A percentile compares a stretch with the other conserved stretches of the same genome.
These are phyloP conservation scores for Magnaporthiopsis rhizophila DNA, from an alignment of 2,329 filamentous ascomycete genomes.

Conservation along the genomic window DNA sequence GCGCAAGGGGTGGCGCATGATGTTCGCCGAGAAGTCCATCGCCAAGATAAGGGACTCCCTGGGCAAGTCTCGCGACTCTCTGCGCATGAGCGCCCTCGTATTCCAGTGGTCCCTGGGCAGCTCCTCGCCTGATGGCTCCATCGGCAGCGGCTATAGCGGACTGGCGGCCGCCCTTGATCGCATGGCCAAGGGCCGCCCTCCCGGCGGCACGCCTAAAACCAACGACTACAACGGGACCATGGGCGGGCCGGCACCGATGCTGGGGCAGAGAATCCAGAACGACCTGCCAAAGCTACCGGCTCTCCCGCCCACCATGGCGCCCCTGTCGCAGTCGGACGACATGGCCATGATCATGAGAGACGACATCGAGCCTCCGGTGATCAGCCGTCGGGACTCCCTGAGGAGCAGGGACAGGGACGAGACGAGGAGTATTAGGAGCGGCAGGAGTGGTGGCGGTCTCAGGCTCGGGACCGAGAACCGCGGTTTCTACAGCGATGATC, in stretches of 20 bases:
- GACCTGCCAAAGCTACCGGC: constrained; percentile 10
- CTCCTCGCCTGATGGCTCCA: constrained; percentile 48
- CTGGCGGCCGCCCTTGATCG: constrained; percentile 56
- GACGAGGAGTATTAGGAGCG: background rate
- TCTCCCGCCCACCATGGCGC: constrained; percentile 14
- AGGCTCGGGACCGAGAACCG: background rate
- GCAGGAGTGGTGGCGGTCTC: background rate
- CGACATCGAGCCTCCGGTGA: constrained; percentile 10
- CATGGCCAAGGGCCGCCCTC: constrained; percentile 24
- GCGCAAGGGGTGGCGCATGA: constrained; percentile 53
- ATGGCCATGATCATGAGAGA: constrained; percentile 10
- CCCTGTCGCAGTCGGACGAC: constrained; percentile 9
- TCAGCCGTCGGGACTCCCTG: constrained; percentile 4
- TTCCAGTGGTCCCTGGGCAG: constrained; percentile 58
- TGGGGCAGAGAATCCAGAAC: constrained; percentile 4
- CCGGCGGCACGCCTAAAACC: constrained; percentile 18
- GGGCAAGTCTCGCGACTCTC: constrained; percentile 48
- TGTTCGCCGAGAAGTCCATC: constrained; percentile 55
- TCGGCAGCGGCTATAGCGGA: constrained; percentile 60
- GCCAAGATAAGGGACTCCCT: constrained; percentile 51
- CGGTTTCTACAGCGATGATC: background rate
- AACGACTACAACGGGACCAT: background rate
- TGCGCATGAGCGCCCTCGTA: constrained; percentile 56
- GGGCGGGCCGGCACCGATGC: constrained; percentile 3
- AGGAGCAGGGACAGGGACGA: background rate